These are phyloP conservation scores for sunflower (Helianthus annuus) DNA, from an alignment of 129 eudicot species.

Conservation along the genomic window HanXRQr2.0-SUNRISE NC_035436.2:171805651-171806150, in stretches of 20 bases:
- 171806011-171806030: not conserved
- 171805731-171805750: not conserved
- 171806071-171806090: no score
- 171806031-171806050: no score
- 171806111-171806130: no score
- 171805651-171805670: slow-evolving; percentile 5
- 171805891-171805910: slow-evolving; percentile 3
- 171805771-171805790: slow-evolving; percentile 45
- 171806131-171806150: no score
- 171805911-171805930: slow-evolving; percentile 8
- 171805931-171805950: not conserved
- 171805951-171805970: slow-evolving; percentile 14
- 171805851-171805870: slow-evolving; percentile 18
- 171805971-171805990: not conserved
- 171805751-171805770: slow-evolving; percentile 3
- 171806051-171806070: no score
- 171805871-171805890: slow-evolving; percentile 14
- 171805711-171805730: slow-evolving; percentile 9
- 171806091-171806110: no score
- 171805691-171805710: not conserved
- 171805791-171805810: slow-evolving; percentile 42
- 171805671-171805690: slow-evolving; percentile 4
- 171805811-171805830: slow-evolving; percentile 49
- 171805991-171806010: slow-evolving; percentile 14
- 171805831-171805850: slow-evolving; percentile 15